Evolutionary conservation across 2,329 filamentous ascomycete genomes (phyloP).

Genomic region (Ophiostoma tasmaniense): DNA sequence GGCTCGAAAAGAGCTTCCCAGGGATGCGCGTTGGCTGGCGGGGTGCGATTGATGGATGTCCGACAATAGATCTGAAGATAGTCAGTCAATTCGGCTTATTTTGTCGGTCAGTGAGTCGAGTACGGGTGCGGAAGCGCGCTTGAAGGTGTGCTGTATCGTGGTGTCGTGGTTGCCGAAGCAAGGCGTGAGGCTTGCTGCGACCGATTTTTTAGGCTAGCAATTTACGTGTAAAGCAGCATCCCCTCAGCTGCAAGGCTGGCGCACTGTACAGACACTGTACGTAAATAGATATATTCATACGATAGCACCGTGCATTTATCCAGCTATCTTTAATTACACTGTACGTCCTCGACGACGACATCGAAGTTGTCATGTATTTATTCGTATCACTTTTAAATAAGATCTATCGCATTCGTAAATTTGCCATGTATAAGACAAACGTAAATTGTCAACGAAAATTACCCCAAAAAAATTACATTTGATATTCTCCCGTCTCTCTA

Average conservation of each 20-base stretch:
- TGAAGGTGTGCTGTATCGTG: background rate
- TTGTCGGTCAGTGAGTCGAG: background rate
- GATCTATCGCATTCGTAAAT: too few species aligned
- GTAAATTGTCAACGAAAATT: background rate
- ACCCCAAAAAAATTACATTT: background rate
- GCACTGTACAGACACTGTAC: conserved; percentile 7
- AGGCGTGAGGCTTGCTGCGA: background rate
- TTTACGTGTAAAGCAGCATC: background rate
- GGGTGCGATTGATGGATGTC: background rate
- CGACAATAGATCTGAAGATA: background rate
- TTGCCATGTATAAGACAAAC: background rate
- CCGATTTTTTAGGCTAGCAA: conserved; percentile 9
- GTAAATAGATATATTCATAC: background rate
- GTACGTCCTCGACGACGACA: background rate
- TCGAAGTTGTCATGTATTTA: background rate
- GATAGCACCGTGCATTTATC: background rate
- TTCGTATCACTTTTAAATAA: too few species aligned
- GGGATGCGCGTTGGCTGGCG: background rate
- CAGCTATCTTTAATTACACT: background rate
- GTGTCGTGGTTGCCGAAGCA: background rate
- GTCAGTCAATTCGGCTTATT: background rate
- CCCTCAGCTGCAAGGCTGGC: background rate
- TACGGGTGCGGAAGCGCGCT: background rate
- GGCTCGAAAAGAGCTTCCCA: background rate
- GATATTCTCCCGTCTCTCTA: background rate